Percentiles rank a stretch among this genome's conserved stretches.
Evolutionary conservation across 192 early-diverging fungal species (phyloP).

Genomic region (Spizellomyces sp.): DNA sequence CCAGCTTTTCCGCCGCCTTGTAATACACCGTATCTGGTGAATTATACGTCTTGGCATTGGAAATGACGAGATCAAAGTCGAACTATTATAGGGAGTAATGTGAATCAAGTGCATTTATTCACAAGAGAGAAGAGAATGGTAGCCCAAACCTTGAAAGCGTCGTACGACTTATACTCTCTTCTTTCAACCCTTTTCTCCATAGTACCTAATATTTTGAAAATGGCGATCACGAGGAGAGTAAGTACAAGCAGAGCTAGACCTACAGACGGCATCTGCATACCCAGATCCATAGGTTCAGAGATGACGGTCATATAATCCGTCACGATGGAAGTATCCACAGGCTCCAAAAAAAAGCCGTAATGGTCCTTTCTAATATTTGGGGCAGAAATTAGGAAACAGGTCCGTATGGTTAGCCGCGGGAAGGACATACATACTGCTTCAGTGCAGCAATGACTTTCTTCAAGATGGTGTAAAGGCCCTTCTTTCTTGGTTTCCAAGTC

Average conservation of each 20-base stretch:
- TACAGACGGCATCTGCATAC: slow-evolving; percentile 7
- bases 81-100: slow-evolving; percentile 27
- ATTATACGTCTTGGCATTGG: slow-evolving; percentile 86
- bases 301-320: slow-evolving; percentile 82
- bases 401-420: background rate
- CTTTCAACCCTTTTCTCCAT: slow-evolving; percentile 76
- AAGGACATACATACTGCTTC: slow-evolving; percentile 53
- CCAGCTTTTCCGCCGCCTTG: slow-evolving; percentile 76
- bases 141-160: slow-evolving; percentile 59
- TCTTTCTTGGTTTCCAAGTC: slow-evolving; percentile 47
- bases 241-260: background rate
- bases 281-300: slow-evolving; percentile 87
- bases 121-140: background rate
- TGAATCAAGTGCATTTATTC: background rate
- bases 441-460: slow-evolving; percentile 66
- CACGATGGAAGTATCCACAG: slow-evolving; percentile 76
- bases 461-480: slow-evolving; percentile 64
- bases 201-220: slow-evolving; percentile 46
- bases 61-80: slow-evolving; percentile 78
- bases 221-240: background rate
- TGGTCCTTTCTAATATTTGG: slow-evolving; percentile 62
- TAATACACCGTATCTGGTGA: slow-evolving; percentile 79
- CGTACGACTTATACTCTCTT: slow-evolving; percentile 63
- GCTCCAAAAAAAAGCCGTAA: slow-evolving; percentile 86
- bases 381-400: background rate